Evolutionary conservation across 257 asterid genomes (phyloP), one percentile per base, ranked within the genome.

Genomic region (Haberlea rhodopensis): DNA sequence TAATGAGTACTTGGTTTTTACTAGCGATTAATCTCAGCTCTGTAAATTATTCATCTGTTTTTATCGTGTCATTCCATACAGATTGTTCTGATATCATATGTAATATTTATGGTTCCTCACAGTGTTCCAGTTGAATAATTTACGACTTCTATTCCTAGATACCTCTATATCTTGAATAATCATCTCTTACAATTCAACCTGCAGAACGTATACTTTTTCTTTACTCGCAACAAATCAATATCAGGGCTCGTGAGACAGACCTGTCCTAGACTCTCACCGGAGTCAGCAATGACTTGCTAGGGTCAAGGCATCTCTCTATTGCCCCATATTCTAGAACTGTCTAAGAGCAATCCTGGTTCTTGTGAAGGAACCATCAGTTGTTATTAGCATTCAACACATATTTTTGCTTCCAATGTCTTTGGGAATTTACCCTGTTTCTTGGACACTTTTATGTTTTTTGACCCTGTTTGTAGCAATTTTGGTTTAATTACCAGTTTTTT

Each of bases 401-500:
- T n/a, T n/a, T n/a, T n/a, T n/a, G n/a, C n/a, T n/a, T n/a, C n/a
- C n/a, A n/a, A n/a, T n/a, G n/a, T n/a, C n/a, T n/a, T n/a, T n/a
- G n/a, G n/a, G n/a, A n/a, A n/a, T n/a, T n/a, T n/a, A n/a, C n/a
- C n/a, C n/a, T n/a, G n/a, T 10, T 21, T 32, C 10, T 15, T 52
- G 9, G 54, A 60, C 40, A 40, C 43, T 54, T 54, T 15, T 43
- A 0, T 52, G 18, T 43, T 60, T 65, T 18, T 22, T 25, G 4
- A 15, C 31, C 25, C 65, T 55, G 34, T 65, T 60, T 32, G 48
- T 31, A 9, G 46, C 21, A 52, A 32, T 32, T 60, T 8, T 57
- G 66, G 56, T 61, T 68, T 16, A 34, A 76, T 76, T 84, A 88
- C n/a, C n/a, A n/a, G n/a, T n/a, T n/a, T n/a, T n/a, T n/a, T n/a